A percentile compares a stretch with the other conserved stretches of the same genome.
Conservation (phyloP, 2,329 filamentous ascomycete genomes). For the Penicillium sp. region DNA sequence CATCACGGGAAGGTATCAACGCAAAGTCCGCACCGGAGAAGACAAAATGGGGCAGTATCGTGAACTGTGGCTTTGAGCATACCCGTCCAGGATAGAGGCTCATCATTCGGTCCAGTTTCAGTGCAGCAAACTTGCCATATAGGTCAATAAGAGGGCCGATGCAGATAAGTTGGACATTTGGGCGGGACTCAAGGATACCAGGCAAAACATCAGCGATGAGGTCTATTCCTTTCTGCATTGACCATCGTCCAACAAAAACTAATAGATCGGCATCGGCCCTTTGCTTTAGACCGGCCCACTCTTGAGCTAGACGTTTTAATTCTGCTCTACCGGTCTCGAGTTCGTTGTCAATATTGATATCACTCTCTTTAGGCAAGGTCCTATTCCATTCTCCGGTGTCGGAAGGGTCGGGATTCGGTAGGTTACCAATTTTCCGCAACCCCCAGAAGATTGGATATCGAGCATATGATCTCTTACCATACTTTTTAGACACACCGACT, state of each 20-base stretch:
- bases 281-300: conserved; percentile 66
- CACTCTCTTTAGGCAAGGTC: conserved; percentile 50
- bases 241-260: conserved; percentile 70
- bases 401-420: conserved; percentile 67
- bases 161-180: conserved; percentile 63
- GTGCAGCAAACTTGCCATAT: conserved; percentile 67
- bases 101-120: conserved; percentile 67
- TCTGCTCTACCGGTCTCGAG: conserved; percentile 57
- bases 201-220: conserved; percentile 69
- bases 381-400: conserved; percentile 64
- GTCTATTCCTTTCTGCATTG: conserved; percentile 69
- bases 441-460: conserved; percentile 72
- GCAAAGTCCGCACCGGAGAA: conserved; percentile 70
- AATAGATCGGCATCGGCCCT: conserved; percentile 65
- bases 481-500: conserved; percentile 68
- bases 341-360: conserved; percentile 55
- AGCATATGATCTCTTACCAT: conserved; percentile 66
- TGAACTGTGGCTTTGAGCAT: conserved; percentile 69
- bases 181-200: conserved; percentile 60
- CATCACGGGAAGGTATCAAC: conserved; percentile 67
- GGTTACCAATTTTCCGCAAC: conserved; percentile 60
- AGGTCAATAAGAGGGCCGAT: conserved; percentile 68
- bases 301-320: conserved; percentile 62
- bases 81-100: conserved; percentile 65
- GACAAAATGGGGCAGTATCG: conserved; percentile 65